A percentile compares a stretch with the other conserved stretches of the same genome.
phyloP scores from a whole-genome alignment of 805 yeast genomes.

The Saccharomycopsis babjevae region DNA sequence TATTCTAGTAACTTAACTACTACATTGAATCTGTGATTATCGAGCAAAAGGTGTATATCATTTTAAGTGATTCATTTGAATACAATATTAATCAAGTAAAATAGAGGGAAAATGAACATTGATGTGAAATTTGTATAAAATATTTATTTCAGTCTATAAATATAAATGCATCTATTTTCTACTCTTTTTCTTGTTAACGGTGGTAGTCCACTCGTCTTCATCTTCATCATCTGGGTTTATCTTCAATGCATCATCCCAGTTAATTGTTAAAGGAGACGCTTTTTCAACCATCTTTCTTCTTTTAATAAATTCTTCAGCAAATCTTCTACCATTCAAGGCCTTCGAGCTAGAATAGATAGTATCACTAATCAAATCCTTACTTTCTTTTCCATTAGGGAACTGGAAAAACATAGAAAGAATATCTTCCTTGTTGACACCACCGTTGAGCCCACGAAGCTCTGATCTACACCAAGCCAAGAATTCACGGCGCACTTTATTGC shows the following conservation, averaged over 20 bases:
- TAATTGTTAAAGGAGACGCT: slow-evolving; percentile 34
- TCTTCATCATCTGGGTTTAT: slow-evolving; percentile 30
- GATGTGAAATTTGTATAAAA: slow-evolving; percentile 14
- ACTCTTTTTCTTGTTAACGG: slow-evolving; percentile 20
- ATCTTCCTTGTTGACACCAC: slow-evolving; percentile 68
- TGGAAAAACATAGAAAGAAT: slow-evolving; percentile 71
- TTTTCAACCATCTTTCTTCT: slow-evolving; percentile 65
- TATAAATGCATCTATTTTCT: neutral
- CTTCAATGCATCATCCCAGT: slow-evolving; percentile 67
- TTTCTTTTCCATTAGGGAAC: slow-evolving; percentile 65
- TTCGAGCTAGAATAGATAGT: slow-evolving; percentile 82
- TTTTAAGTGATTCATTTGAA: neutral
- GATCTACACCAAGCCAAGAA: slow-evolving; percentile 65
- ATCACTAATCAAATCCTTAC: slow-evolving; percentile 81
- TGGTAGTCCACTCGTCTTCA: slow-evolving; percentile 39
- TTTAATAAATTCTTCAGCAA: slow-evolving; percentile 81
- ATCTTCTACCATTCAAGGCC: slow-evolving; percentile 89
- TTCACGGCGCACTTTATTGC: slow-evolving; percentile 43
- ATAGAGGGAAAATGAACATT: too few species aligned
- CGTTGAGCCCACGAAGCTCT: slow-evolving; percentile 55
- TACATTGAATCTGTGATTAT: neutral
- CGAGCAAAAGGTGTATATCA: neutral
- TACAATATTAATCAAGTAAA: neutral
- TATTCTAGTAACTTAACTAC: too few species aligned
- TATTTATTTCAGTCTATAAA: neutral